Evolutionary conservation across 371 early-diverging fungal genomes (phyloP).

Genomic region (Syncephalastrum racemosum): DNA sequence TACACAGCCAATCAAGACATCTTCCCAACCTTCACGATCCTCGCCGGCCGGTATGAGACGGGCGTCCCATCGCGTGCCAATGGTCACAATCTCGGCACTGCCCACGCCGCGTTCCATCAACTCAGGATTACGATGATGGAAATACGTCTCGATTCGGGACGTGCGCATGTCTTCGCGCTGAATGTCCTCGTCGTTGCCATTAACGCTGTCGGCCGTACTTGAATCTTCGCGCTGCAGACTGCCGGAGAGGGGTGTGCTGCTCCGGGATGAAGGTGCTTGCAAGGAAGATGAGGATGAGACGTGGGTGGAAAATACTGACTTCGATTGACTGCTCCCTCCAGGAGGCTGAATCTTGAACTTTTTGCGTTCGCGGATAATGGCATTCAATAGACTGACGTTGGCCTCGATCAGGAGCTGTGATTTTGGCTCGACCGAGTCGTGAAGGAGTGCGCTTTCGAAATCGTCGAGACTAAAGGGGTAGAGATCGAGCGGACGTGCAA

Average conservation of each 20-base stretch:
- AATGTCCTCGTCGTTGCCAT: neutral
- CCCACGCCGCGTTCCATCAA: slow-evolving; percentile 30
- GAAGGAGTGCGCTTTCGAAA: slow-evolving; percentile 40
- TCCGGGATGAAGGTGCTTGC: slow-evolving; percentile 4
- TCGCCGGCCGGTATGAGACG: slow-evolving; percentile 27
- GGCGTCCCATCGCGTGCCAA: slow-evolving; percentile 37
- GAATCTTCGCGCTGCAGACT: slow-evolving; percentile 3
- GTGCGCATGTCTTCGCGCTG: too few relatives aligned
- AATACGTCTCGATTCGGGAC: too few relatives aligned
- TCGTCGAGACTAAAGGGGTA: slow-evolving; percentile 47
- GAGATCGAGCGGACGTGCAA: slow-evolving; percentile 36
- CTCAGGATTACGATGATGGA: neutral
- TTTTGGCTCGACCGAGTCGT: slow-evolving; percentile 18
- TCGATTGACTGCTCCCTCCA: neutral
- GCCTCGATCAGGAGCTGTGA: slow-evolving; percentile 33
- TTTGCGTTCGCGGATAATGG: slow-evolving; percentile 35
- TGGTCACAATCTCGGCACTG: slow-evolving; percentile 23
- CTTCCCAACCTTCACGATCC: slow-evolving; percentile 48
- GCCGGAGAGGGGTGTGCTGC: neutral
- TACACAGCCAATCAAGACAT: slow-evolving; percentile 46
- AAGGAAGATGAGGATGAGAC: slow-evolving; percentile 2
- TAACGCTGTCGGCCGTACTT: neutral
- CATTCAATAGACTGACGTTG: slow-evolving; percentile 41
- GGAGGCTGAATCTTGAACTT: slow-evolving; percentile 7
- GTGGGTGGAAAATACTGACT: neutral